Percentiles rank a stretch among this genome's conserved stretches.
Evolutionary conservation across 1,284 basidiomycete genomes (phyloP).

Genomic region (Marasmius fiardii): DNA sequence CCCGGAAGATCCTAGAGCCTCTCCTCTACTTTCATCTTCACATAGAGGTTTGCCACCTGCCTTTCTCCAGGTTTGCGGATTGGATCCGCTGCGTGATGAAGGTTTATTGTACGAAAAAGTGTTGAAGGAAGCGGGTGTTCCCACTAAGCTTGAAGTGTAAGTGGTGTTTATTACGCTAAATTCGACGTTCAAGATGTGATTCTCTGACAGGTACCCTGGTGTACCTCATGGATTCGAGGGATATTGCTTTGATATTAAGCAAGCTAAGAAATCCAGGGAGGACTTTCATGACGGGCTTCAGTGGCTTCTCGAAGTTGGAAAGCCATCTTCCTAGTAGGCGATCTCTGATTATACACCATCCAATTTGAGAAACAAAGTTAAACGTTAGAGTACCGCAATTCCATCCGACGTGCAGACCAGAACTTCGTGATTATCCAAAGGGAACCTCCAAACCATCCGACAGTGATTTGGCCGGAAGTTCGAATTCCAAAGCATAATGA

Average conservation of each 20-base stretch:
- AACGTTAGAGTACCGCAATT: too few relatives aligned
- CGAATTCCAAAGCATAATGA: too few relatives aligned
- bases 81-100: constrained; percentile 15
- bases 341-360: too few relatives aligned
- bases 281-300: background rate
- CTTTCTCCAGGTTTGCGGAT: constrained; percentile 12
- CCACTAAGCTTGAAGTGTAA: constrained; percentile 12
- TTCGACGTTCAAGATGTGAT: background rate
- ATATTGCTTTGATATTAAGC: background rate
- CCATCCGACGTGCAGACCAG: too few relatives aligned
- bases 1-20: constrained; percentile 8
- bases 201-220: constrained; percentile 10
- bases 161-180: background rate
- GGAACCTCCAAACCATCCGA: too few relatives aligned
- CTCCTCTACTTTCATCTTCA: constrained; percentile 7
- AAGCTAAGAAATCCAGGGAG: background rate
- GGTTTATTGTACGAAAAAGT: constrained; percentile 11
- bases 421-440: too few relatives aligned
- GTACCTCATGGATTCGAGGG: constrained; percentile 8
- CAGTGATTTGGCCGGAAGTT: too few relatives aligned
- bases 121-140: constrained; percentile 7
- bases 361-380: too few relatives aligned
- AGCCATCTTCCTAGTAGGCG: too few relatives aligned
- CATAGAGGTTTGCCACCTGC: constrained; percentile 11
- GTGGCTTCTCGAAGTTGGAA: background rate